phyloP scores from a whole-genome alignment of 2,329 filamentous ascomycete genomes.

The Ophidiomyces ophidiicola region DNA sequence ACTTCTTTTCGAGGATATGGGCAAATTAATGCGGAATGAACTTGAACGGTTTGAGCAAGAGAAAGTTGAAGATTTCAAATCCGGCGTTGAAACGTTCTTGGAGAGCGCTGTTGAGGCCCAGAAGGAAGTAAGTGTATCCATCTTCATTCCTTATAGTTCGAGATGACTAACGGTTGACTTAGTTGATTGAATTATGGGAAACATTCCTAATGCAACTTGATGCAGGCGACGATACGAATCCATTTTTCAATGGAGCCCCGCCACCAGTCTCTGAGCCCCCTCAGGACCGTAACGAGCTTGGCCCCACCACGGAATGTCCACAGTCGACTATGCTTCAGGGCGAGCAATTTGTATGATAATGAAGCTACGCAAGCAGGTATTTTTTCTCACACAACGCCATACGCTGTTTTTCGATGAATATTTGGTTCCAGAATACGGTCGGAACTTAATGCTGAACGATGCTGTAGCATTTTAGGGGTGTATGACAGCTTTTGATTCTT shows the following conservation, averaged over 20 bases:
- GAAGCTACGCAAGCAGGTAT: too few relatives aligned
- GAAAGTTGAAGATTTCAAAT: constrained; percentile 99
- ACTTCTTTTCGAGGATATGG: constrained; percentile 94
- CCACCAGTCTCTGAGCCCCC: constrained; percentile 12
- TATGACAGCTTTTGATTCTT: too few relatives aligned
- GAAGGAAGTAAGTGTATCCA: constrained; percentile 63
- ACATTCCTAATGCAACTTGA: constrained; percentile 95
- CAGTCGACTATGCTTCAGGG: constrained; percentile 7
- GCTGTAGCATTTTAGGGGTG: too few relatives aligned
- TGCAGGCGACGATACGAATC: constrained; percentile 67
- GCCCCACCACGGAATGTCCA: constrained; percentile 1
- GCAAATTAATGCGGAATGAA: constrained; percentile 77
- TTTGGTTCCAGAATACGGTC: too few relatives aligned
- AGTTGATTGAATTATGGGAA: constrained; percentile 87
- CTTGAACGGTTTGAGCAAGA: constrained; percentile 89
- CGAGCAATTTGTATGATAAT: constrained; percentile 6
- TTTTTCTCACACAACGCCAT: too few relatives aligned
- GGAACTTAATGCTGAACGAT: too few relatives aligned
- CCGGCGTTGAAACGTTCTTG: constrained; percentile 90
- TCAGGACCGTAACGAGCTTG: constrained; percentile 10
- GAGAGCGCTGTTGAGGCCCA: constrained; percentile 96
- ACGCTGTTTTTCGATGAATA: too few relatives aligned
- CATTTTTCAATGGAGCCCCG: constrained; percentile 30
- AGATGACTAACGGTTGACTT: neutral
- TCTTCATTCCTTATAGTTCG: neutral